phyloP scores from a whole-genome alignment of 1,284 basidiomycete species.

The Hortiboletus rubellus region DNA sequence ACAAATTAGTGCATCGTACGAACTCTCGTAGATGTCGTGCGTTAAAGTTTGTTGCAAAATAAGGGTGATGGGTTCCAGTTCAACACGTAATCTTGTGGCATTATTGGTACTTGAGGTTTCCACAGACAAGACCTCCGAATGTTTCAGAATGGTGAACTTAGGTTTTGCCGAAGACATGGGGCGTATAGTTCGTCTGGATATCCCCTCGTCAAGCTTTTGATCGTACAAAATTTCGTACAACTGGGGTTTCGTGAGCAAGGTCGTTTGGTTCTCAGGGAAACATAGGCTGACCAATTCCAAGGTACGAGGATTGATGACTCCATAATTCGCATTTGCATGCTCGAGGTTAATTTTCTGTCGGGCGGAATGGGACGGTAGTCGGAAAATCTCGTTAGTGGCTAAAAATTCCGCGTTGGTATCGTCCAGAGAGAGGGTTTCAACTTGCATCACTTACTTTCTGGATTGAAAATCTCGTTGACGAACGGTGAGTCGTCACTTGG shows the following conservation, averaged over 20 bases:
- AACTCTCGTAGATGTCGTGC: constrained; percentile 32
- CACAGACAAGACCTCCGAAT: constrained; percentile 43
- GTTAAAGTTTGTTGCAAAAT: constrained; percentile 42
- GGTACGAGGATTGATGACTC: constrained; percentile 53
- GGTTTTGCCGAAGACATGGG: constrained; percentile 22
- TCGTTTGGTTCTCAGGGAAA: background rate
- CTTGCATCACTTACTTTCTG: constrained; percentile 39
- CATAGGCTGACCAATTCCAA: constrained; percentile 40
- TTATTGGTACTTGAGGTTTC: constrained; percentile 12
- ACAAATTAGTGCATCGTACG: constrained; percentile 55
- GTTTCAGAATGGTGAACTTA: constrained; percentile 41
- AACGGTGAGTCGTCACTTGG: constrained; percentile 61
- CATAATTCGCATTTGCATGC: constrained; percentile 56
- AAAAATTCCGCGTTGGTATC: constrained; percentile 5
- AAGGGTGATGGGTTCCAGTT: constrained; percentile 33
- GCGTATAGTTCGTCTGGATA: constrained; percentile 37
- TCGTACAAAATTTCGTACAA: constrained; percentile 57
- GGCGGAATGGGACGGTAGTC: constrained; percentile 38
- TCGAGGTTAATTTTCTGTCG: constrained; percentile 43
- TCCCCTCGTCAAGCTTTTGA: constrained; percentile 50
- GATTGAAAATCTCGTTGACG: constrained; percentile 61
- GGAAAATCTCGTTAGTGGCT: constrained; percentile 46
- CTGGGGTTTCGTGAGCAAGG: constrained; percentile 28
- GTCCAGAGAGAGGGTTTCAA: background rate
- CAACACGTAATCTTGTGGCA: constrained; percentile 6